Percentiles rank a stretch among this genome's conserved stretches.
Evolutionary conservation across 441 rosid genomes (phyloP).

Genomic region (Mallotus repandus): DNA sequence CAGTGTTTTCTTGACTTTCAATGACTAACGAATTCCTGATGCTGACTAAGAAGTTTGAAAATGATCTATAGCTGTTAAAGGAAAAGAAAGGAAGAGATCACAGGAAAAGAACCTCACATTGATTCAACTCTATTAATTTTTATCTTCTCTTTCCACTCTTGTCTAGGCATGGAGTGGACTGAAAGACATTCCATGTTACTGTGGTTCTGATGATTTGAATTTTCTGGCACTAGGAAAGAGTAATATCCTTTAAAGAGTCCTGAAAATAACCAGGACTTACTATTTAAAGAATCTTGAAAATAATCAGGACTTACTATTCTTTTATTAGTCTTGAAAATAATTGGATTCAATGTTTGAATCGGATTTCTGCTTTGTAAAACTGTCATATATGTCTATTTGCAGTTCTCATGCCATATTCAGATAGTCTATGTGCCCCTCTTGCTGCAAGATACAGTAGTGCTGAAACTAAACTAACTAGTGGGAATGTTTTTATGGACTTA

Average conservation of each 20-base stretch:
- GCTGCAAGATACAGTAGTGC: background rate
- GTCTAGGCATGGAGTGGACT: background rate
- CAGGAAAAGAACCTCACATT: no score
- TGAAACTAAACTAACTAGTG: background rate
- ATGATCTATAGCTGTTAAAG: no score
- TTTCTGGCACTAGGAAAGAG: background rate
- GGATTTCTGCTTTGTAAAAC: background rate
- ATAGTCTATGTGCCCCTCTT: background rate
- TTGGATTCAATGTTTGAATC: background rate
- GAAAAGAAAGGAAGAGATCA: background rate
- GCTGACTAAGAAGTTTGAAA: background rate
- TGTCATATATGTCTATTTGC: background rate
- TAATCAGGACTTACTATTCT: background rate
- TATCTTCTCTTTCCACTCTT: background rate
- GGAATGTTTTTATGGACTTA: conserved; percentile 1
- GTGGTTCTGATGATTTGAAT: background rate
- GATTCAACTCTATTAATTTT: background rate
- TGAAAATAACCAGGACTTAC: background rate
- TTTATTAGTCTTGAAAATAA: background rate
- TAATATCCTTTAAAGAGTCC: background rate
- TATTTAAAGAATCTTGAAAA: background rate
- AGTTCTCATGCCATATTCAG: background rate
- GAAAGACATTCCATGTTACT: background rate
- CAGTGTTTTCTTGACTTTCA: background rate
- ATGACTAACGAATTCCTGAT: background rate